phyloP scores from a whole-genome alignment of 2,329 filamentous ascomycete species.

The Colletotrichum sp. region DNA sequence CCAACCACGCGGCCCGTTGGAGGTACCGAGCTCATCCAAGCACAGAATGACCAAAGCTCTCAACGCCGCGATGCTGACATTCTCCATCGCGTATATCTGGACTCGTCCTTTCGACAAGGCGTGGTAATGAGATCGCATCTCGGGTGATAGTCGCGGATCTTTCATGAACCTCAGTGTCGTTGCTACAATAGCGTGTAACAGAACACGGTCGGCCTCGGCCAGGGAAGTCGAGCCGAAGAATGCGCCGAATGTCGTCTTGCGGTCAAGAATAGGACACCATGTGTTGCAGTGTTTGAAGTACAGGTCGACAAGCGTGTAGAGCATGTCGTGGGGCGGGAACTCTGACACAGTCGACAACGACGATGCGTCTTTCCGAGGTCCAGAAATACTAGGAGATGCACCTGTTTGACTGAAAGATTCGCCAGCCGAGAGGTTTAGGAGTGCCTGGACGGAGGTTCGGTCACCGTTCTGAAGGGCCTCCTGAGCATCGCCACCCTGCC shows the following conservation, averaged over 20 bases:
- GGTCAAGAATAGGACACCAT: slow-evolving; percentile 55
- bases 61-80: slow-evolving; percentile 42
- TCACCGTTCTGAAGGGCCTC: slow-evolving; percentile 26
- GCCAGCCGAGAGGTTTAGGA: slow-evolving; percentile 21
- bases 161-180: slow-evolving; percentile 47
- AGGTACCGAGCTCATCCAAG: slow-evolving; percentile 46
- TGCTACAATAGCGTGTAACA: slow-evolving; percentile 49
- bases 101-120: slow-evolving; percentile 42
- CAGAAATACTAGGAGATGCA: neutral
- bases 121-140: slow-evolving; percentile 43
- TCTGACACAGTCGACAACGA: slow-evolving; percentile 46
- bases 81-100: slow-evolving; percentile 46
- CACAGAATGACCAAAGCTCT: slow-evolving; percentile 45
- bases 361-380: slow-evolving; percentile 28
- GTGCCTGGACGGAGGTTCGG: slow-evolving; percentile 24
- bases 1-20: slow-evolving; percentile 47
- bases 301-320: slow-evolving; percentile 64
- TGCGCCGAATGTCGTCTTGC: slow-evolving; percentile 43
- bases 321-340: slow-evolving; percentile 63
- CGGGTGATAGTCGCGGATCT: slow-evolving; percentile 40
- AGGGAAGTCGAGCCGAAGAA: slow-evolving; percentile 46
- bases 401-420: slow-evolving; percentile 14
- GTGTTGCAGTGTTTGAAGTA: slow-evolving; percentile 71
- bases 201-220: slow-evolving; percentile 42
- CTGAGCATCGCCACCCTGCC: slow-evolving; percentile 32